A percentile compares a stretch with the other conserved stretches of the same genome.
phyloP scores from a whole-genome alignment of 2,329 filamentous ascomycete species.

The Colletotrichum brevisporum region DNA sequence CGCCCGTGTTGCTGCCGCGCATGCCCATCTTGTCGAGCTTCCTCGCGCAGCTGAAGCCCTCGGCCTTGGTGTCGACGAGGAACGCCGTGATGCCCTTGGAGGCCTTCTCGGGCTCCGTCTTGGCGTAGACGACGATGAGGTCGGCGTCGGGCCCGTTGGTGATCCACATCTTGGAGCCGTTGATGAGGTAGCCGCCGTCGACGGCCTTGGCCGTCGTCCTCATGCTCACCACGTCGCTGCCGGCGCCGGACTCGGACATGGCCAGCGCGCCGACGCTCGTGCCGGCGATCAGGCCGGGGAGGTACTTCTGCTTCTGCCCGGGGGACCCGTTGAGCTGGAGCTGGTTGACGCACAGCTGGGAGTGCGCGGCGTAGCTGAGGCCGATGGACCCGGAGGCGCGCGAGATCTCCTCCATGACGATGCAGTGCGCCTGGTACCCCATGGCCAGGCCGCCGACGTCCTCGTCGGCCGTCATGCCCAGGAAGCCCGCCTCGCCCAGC shows the following conservation, averaged over 20 bases:
- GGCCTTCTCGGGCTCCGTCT: slow-evolving; percentile 84
- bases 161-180: slow-evolving; percentile 99
- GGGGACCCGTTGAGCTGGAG: slow-evolving; percentile 87
- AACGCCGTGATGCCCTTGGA: slow-evolving; percentile 97
- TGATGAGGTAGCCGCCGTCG: slow-evolving; percentile 87
- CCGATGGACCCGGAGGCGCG: slow-evolving; percentile 87
- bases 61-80: slow-evolving; percentile 78
- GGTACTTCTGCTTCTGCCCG: slow-evolving; percentile 84
- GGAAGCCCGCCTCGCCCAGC: slow-evolving; percentile 89
- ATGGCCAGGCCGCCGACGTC: slow-evolving; percentile 90
- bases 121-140: slow-evolving; percentile 94
- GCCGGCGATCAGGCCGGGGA: slow-evolving; percentile 86
- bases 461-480: slow-evolving; percentile 95
- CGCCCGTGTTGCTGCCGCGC: slow-evolving; percentile 96
- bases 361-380: slow-evolving; percentile 95
- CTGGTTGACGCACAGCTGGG: slow-evolving; percentile 97
- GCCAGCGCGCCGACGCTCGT: slow-evolving; percentile 88
- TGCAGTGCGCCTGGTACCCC: slow-evolving; percentile 96
- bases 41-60: slow-evolving; percentile 87
- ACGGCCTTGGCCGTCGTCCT: slow-evolving; percentile 85
- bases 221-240: slow-evolving; percentile 97
- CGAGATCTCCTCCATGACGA: slow-evolving; percentile 95
- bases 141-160: slow-evolving; percentile 98
- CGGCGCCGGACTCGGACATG: slow-evolving; percentile 94
- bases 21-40: slow-evolving; percentile 99